Evolutionary conservation across 495 filamentous ascomycete genomes (phyloP).

Genomic region (Patellaria atrata): DNA sequence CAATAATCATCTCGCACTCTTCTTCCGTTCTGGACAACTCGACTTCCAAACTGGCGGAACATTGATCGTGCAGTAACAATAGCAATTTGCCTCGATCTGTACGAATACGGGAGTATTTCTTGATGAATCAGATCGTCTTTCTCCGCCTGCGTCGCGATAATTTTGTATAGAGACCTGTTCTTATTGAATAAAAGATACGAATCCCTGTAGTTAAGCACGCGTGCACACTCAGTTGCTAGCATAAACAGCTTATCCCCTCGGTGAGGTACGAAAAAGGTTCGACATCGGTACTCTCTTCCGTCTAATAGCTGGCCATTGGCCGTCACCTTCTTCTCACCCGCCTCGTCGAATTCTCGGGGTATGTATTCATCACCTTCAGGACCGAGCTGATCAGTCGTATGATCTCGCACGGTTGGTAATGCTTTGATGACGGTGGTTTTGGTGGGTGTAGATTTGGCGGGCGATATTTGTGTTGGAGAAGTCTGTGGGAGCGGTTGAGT

Average conservation of each 20-base stretch:
- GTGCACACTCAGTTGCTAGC: conserved; percentile 94
- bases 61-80: conserved; percentile 98
- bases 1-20: conserved; percentile 96
- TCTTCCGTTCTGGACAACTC: conserved; percentile 77
- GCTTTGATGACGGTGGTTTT: conserved; percentile 81
- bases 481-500: conserved; percentile 50
- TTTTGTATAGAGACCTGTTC: conserved; percentile 92
- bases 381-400: conserved; percentile 92
- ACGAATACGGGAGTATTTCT: conserved; percentile 94
- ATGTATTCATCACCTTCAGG: conserved; percentile 92
- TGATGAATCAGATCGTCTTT: conserved; percentile 94
- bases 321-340: conserved; percentile 87
- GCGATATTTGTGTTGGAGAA: conserved; percentile 59
- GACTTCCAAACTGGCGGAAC: conserved; percentile 97
- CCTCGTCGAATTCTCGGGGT: conserved; percentile 81
- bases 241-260: conserved; percentile 92
- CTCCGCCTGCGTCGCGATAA: conserved; percentile 89
- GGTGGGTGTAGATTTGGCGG: conserved; percentile 71
- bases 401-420: conserved; percentile 86
- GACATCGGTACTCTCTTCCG: conserved; percentile 76
- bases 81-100: conserved; percentile 92
- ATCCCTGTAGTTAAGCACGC: conserved; percentile 88
- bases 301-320: conserved; percentile 66
- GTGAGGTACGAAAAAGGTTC: conserved; percentile 84
- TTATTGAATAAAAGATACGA: conserved; percentile 99